phyloP scores from a whole-genome alignment of 2,329 filamentous ascomycete species.

The Penicillium sp. region DNA sequence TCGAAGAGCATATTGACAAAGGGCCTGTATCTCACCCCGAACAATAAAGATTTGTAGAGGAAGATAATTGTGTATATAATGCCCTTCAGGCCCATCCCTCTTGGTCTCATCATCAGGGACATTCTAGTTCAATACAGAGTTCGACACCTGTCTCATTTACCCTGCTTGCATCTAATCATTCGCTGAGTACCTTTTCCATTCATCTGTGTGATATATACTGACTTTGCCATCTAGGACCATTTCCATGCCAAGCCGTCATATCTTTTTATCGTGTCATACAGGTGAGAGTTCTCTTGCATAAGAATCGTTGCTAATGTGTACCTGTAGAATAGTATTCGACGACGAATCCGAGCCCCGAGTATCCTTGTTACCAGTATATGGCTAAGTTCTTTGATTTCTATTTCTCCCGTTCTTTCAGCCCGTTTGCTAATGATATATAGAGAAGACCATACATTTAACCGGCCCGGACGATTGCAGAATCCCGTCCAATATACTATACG shows the following conservation, averaged over 20 bases:
- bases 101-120: background rate
- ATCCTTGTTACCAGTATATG: background rate
- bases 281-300: background rate
- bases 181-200: background rate
- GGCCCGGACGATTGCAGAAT: too few species aligned
- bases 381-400: background rate
- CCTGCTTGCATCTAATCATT: background rate
- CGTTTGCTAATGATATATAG: background rate
- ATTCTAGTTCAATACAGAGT: background rate
- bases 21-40: background rate
- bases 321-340: background rate
- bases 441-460: background rate
- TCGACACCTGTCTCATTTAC: background rate
- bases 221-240: background rate
- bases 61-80: conserved; percentile 6
- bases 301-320: background rate
- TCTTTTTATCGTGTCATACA: background rate
- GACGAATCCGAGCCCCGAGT: background rate
- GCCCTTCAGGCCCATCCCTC: background rate
- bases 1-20: background rate
- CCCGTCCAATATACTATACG: background rate
- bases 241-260: background rate
- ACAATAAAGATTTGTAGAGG: background rate
- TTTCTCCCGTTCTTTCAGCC: background rate
- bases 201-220: background rate